Evolutionary conservation across 2,329 filamentous ascomycete genomes (phyloP).

Genomic region (Fusarium paranaense): DNA sequence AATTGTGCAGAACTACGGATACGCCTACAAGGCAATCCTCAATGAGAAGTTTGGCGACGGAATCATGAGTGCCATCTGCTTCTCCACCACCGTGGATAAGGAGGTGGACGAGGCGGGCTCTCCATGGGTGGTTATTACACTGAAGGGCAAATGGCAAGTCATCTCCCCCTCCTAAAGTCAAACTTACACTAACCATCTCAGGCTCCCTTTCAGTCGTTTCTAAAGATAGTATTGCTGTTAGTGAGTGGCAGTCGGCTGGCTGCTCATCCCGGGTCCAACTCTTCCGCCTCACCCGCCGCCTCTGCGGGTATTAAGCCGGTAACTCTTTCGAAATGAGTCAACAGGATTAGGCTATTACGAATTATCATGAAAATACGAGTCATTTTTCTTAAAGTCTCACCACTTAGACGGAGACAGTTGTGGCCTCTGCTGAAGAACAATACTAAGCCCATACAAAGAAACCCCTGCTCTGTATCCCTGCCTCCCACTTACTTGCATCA

Average conservation of each 20-base stretch:
- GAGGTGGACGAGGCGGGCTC: constrained; percentile 87
- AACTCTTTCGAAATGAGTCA: not conserved
- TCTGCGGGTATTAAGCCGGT: not conserved
- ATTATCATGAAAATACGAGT: not conserved
- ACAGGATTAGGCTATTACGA: not conserved
- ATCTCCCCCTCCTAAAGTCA: not conserved
- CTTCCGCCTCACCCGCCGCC: not conserved
- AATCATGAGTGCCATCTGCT: constrained; percentile 96
- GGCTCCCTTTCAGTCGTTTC: constrained; percentile 51
- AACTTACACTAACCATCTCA: constrained; percentile 21
- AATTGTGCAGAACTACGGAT: constrained; percentile 96
- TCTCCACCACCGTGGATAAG: constrained; percentile 92
- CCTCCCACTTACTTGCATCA: constrained; percentile 8
- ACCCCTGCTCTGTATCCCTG: constrained; percentile 11
- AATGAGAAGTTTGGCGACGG: constrained; percentile 96
- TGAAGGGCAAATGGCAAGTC: constrained; percentile 84
- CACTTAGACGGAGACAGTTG: constrained; percentile 2
- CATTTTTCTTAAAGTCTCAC: not conserved
- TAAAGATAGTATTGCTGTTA: constrained; percentile 22
- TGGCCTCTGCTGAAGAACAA: constrained; percentile 46
- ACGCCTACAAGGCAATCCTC: constrained; percentile 93
- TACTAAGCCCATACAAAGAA: constrained; percentile 44
- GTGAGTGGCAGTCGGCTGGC: not conserved
- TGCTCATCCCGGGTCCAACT: not conserved
- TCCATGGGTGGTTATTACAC: constrained; percentile 86